These are phyloP conservation scores for Dendryphion nanum DNA, from an alignment of 2,329 filamentous ascomycete species.

Conservation along the genomic window DNA sequence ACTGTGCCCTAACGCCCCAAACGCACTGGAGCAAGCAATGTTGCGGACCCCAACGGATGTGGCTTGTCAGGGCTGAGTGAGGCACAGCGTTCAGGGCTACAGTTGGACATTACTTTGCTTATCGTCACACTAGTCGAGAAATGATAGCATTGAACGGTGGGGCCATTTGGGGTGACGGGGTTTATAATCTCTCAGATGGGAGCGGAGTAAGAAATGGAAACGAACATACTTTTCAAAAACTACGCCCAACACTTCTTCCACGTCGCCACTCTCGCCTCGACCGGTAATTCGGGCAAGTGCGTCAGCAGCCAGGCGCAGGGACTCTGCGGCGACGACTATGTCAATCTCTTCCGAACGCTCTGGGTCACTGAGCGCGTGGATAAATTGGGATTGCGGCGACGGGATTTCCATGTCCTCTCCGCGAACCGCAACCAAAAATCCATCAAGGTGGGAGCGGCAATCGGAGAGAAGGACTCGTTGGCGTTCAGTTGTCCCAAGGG, in stretches of 20 bases:
- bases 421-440: slow-evolving; percentile 65
- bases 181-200: not conserved
- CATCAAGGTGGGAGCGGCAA: slow-evolving; percentile 69
- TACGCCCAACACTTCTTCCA: slow-evolving; percentile 92
- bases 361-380: slow-evolving; percentile 6
- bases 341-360: slow-evolving; percentile 58
- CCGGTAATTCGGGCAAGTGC: slow-evolving; percentile 76
- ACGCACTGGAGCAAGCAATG: too few relatives aligned
- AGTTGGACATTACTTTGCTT: too few relatives aligned
- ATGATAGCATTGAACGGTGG: too few relatives aligned
- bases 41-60: too few relatives aligned
- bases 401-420: slow-evolving; percentile 3
- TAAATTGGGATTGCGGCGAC: slow-evolving; percentile 2
- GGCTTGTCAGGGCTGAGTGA: too few relatives aligned
- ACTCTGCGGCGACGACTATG: slow-evolving; percentile 86
- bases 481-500: slow-evolving; percentile 85
- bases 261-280: slow-evolving; percentile 78
- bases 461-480: slow-evolving; percentile 77
- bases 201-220: slow-evolving; percentile 1
- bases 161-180: not conserved
- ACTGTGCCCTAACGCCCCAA: too few relatives aligned
- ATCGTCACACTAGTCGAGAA: too few relatives aligned
- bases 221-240: slow-evolving; percentile 89
- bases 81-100: too few relatives aligned
- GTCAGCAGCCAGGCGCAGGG: slow-evolving; percentile 61